Base-by-base conservation (phyloP, 768 basidiomycete genomes). In the Suillus clintonianus region DNA sequence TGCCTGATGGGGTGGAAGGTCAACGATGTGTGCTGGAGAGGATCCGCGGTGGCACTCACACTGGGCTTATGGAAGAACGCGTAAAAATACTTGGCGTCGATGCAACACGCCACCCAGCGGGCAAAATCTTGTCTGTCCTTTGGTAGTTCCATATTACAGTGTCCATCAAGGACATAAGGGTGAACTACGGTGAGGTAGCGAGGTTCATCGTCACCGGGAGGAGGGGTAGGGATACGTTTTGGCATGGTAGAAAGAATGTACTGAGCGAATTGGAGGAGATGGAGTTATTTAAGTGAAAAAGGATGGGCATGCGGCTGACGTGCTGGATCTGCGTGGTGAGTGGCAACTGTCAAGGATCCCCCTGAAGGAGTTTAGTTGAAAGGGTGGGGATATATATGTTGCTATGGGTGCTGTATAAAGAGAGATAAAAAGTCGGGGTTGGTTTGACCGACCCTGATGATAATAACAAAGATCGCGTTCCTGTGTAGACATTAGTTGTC, bases 61-160 rank as follows among this genome's bases (percentile, higher is more conserved):
- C 74, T 70, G 0, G 83, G 83, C 60, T 82, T 83, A 69, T 83
- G 74, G 54, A 76, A 83, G 59, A 84, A 70, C 1, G 82, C 75
- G 22, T 76, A 74, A 39, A 84, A 68, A 10, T 73, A 65, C 1
- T 75, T 61, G 51, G 74, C 71, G 27, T 76, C 74, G 48, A 78
- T 74, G 65, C 78, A 78, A 47, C 77, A 79, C 0, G 80, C 81
- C 15, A 84, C 70, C 83, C 83, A 84, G 30, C 71, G 71, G 4
- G 77, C 79, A 57, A 81, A 78, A 39, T 76, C 73, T 43, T 72
- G 67, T 39, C 76, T 73, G 41, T 83, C 83, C 6, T 64, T 70
- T 45, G 67, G 70, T 0, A 80, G 59, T 32, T 79, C 77, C 78
- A 84, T 76, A 60, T 82, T 78, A 27, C 80, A 78, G 17, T 79